Conservation (phyloP, 148 eudicot species). For the Vaccinium corymbosum region DNA sequence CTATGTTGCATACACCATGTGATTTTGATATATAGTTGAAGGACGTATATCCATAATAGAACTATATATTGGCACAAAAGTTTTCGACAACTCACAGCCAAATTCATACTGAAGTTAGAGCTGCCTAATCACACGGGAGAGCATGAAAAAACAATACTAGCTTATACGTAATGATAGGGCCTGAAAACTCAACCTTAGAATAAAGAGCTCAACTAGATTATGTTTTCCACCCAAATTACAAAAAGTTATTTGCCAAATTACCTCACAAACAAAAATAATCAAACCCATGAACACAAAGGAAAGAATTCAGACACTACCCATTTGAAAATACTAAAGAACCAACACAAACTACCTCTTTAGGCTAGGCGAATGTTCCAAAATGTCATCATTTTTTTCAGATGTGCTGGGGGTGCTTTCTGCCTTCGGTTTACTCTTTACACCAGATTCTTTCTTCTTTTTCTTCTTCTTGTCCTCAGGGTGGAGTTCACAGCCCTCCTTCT, state of each 20-base stretch:
- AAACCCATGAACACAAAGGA: not conserved
- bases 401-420: conserved; percentile 21
- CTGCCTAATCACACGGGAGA: not conserved
- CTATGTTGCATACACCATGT: not conserved
- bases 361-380: conserved; percentile 20
- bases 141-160: not conserved
- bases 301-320: not conserved
- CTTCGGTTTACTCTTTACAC: conserved; percentile 21
- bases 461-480: conserved; percentile 16
- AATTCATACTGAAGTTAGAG: not conserved
- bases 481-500: conserved; percentile 18
- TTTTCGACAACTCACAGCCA: not conserved
- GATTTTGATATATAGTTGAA: not conserved
- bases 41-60: not conserved
- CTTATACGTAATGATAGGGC: no score
- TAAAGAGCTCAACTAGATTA: no score
- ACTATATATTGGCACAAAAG: not conserved
- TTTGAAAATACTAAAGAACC: not conserved
- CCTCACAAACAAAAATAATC: not conserved
- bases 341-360: conserved; percentile 31
- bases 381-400: conserved; percentile 20
- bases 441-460: conserved; percentile 28
- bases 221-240: not conserved
- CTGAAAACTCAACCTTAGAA: not conserved
- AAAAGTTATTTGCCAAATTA: conserved; percentile 1